Conservation (phyloP, 2,329 filamentous ascomycete genomes). For the Nigrospora sphaerica region DNA sequence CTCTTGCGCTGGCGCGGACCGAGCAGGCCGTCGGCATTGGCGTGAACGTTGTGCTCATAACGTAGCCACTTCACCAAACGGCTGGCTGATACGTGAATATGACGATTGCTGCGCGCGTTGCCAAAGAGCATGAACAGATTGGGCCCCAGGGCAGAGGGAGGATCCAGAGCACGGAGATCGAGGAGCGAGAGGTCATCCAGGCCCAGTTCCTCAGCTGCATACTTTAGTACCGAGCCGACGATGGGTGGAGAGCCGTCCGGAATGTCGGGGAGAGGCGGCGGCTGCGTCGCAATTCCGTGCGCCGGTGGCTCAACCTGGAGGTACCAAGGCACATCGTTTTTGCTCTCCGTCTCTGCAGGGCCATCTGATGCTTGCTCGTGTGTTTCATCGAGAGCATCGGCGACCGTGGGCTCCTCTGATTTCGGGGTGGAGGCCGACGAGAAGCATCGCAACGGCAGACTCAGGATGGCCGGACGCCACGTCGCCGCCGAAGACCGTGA, state of each 20-base stretch:
- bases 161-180: constrained; percentile 78
- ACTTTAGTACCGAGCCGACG: constrained; percentile 65
- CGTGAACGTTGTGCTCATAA: constrained; percentile 61
- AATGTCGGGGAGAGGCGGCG: constrained; percentile 39
- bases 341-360: constrained; percentile 2
- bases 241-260: constrained; percentile 66
- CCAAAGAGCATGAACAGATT: constrained; percentile 90
- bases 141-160: constrained; percentile 77
- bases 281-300: constrained; percentile 40
- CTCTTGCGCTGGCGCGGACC: constrained; percentile 88
- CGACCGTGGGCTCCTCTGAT: neutral
- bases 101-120: constrained; percentile 85
- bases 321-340: constrained; percentile 61
- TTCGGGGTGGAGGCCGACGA: neutral
- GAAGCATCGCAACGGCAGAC: neutral
- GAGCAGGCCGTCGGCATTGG: constrained; percentile 79
- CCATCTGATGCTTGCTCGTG: constrained; percentile 1
- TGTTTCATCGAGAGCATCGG: neutral
- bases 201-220: constrained; percentile 77
- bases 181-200: constrained; percentile 74
- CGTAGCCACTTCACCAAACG: constrained; percentile 83
- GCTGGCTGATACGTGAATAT: constrained; percentile 85
- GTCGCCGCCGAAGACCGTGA: neutral
- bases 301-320: constrained; percentile 62
- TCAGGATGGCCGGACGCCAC: neutral